phyloP scores from a whole-genome alignment of 768 basidiomycete species.

The Trametes sanguinea region DNA sequence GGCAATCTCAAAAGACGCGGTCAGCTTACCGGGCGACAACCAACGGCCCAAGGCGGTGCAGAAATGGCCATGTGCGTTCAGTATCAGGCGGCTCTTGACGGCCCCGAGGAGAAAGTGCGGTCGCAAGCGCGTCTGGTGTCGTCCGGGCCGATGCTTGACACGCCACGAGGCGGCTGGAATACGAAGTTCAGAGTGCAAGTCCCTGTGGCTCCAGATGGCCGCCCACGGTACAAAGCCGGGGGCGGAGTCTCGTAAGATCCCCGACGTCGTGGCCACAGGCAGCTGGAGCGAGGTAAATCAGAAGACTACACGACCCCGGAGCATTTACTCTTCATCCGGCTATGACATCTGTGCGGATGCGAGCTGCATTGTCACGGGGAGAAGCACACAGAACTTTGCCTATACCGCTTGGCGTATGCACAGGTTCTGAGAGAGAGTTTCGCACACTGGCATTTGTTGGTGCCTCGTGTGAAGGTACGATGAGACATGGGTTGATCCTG shows the following conservation, averaged over 20 bases:
- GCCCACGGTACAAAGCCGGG: constrained; percentile 6
- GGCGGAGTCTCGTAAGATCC: neutral
- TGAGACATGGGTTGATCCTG: neutral
- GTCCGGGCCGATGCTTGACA: constrained; percentile 14
- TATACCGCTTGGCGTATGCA: neutral
- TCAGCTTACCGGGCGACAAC: constrained; percentile 7
- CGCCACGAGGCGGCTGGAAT: neutral
- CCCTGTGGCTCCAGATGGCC: constrained; percentile 7
- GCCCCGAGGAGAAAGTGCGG: constrained; percentile 3
- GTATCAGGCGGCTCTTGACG: neutral
- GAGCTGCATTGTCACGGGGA: neutral
- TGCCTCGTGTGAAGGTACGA: neutral
- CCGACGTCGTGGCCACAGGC: neutral
- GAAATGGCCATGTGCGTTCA: constrained; percentile 1
- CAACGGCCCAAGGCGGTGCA: constrained; percentile 9
- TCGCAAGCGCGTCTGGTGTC: neutral
- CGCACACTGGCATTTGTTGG: no score
- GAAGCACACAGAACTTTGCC: neutral
- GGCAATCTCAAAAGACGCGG: neutral
- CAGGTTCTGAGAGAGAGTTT: no score
- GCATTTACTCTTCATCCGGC: constrained; percentile 7
- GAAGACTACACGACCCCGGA: constrained; percentile 13
- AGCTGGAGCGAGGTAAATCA: neutral
- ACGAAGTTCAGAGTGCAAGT: neutral
- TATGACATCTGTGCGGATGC: neutral